Base-by-base conservation (phyloP, 1,284 basidiomycete genomes). In the Rhodotorula sp. region DNA sequence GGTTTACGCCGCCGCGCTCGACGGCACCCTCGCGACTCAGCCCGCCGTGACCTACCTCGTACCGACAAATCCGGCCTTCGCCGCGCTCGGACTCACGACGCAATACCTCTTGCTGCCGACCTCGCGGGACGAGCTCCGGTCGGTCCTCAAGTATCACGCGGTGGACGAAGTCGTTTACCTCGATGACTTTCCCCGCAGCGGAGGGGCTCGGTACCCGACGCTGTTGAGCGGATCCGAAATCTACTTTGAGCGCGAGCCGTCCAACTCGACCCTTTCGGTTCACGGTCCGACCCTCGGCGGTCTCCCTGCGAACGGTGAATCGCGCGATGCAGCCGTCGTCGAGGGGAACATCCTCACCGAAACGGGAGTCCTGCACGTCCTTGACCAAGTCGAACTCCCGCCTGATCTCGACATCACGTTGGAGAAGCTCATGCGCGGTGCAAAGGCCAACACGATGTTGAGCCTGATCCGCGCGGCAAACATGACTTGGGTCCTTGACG, bases 291-390 rank as follows among this genome's bases (percentile, higher is more conserved):
- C 76, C 5, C 61, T 78, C 7, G 90, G 89, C 53, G 91, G 90
- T 20, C 90, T 89, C 3, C 74, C 76, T 0, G 76, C 74, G 6
- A 77, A 77, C 64, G 77, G 77, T 45, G 76, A 77, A 53, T 64
- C 49, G 26, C 53, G 72, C 42, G 65, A 69, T n/a, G 77, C 75
- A 14, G 56, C 18, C 24, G 71, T 85, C 55, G 76, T 79, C 26
- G 78, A 80, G 33, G 73, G 73, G 3, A 87, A 98, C 79, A 83
- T 87, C 49, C 85, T 93, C 64, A 95, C 95, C 0, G 84, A 87
- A 73, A 97, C 95, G 3, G 95, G 96, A 20, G 92, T 91, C 29
- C 86, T 98, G 59, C 95, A 99, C 80, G 89, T 93, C 77, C 83
- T 98, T 66, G 91, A 95, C 79, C 80, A 80, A 18, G 86, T 99